These are phyloP conservation scores for Fraxinus paxiana DNA, from an alignment of 305 asterid species.

Conservation along the genomic window DNA sequence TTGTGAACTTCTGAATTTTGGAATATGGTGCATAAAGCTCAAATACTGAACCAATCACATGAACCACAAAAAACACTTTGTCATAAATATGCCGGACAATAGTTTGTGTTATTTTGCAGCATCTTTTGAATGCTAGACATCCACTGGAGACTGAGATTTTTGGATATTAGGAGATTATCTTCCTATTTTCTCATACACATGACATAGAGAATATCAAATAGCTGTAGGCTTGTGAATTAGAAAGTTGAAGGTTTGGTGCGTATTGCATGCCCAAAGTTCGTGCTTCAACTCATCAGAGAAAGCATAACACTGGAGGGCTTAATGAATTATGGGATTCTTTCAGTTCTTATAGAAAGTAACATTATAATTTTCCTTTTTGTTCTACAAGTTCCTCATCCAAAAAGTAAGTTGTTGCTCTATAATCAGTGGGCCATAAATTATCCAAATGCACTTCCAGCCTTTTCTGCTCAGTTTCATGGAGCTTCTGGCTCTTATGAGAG, in stretches of 20 bases:
- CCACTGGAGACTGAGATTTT: not conserved
- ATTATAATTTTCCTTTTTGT: conserved; percentile 10
- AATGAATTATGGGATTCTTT: not conserved
- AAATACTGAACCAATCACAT: not conserved
- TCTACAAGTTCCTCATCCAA: not conserved
- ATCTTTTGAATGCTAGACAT: not conserved
- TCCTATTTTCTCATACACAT: not conserved
- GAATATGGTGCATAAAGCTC: not conserved
- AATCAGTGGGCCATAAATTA: not conserved
- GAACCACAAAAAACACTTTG: not conserved
- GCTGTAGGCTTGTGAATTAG: not conserved
- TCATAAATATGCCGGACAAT: not conserved
- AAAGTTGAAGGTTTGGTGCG: not conserved
- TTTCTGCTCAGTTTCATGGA: not conserved
- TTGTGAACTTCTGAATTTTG: conserved; percentile 9
- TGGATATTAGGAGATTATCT: not conserved
- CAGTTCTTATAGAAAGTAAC: not conserved
- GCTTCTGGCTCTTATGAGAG: conserved; percentile 10
- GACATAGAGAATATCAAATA: not conserved
- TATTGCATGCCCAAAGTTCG: not conserved
- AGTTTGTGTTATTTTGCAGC: not conserved
- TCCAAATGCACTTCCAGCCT: not conserved
- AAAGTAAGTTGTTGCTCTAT: not conserved
- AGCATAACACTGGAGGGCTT: not conserved
- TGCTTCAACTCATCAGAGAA: not conserved